Conservation (phyloP, 768 basidiomycete genomes). For the Asterophora parasitica region DNA sequence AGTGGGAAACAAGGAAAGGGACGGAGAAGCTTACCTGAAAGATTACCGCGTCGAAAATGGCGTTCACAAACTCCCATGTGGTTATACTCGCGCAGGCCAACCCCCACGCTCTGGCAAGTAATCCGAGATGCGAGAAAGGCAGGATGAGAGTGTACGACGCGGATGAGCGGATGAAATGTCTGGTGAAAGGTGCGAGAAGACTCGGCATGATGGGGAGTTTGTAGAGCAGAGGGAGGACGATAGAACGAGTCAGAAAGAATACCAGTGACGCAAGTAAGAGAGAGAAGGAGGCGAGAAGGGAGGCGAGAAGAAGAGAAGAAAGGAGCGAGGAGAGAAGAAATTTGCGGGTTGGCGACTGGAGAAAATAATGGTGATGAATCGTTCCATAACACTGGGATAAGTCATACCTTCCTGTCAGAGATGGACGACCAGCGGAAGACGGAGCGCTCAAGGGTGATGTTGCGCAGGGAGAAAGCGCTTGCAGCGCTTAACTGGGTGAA, state of each 20-base stretch:
- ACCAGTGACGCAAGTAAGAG: conserved; percentile 34
- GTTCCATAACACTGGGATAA: not conserved
- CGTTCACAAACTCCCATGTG: conserved; percentile 62
- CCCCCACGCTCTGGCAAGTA: conserved; percentile 45
- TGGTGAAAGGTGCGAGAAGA: conserved; percentile 55
- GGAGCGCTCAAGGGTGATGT: conserved; percentile 60
- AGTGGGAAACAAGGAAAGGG: not conserved
- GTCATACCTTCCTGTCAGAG: not conserved
- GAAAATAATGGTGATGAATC: too few relatives aligned
- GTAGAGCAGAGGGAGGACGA: conserved; percentile 46
- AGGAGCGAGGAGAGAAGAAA: too few relatives aligned
- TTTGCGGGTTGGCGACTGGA: too few relatives aligned
- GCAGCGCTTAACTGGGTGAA: conserved; percentile 48
- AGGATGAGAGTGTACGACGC: conserved; percentile 22
- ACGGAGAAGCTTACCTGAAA: conserved; percentile 39
- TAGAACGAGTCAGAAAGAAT: conserved; percentile 43
- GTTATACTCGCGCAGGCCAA: conserved; percentile 48
- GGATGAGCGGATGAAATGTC: conserved; percentile 54
- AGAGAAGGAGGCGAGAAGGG: conserved; percentile 36
- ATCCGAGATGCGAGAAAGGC: conserved; percentile 16
- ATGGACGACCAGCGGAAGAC: conserved; percentile 37
- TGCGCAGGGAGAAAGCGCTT: conserved; percentile 46
- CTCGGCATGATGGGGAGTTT: conserved; percentile 47
- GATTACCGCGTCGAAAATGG: conserved; percentile 54
- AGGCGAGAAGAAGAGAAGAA: conserved; percentile 30